Evolutionary conservation across 2,329 filamentous ascomycete species (phyloP), one percentile per base, ranked within the genome.

Genomic region (Drechslerella dactyloides): DNA sequence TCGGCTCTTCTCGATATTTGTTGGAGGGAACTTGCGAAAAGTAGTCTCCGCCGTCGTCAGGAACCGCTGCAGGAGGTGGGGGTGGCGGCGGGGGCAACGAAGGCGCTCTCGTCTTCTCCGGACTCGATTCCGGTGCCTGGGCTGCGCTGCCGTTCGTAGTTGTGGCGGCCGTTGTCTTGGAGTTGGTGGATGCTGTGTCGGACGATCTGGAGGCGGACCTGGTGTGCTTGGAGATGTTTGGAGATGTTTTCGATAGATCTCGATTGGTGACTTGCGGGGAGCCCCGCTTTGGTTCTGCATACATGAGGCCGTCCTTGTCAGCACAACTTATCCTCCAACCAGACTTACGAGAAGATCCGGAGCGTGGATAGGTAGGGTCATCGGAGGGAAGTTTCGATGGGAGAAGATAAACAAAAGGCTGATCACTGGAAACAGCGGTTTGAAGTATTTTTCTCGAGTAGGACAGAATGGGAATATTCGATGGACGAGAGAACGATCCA

Each of bases 1-100:
- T 97, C 70, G 92, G 92, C 82, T 97, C 94, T 79, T 90, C 85
- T 76, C 86, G 88, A 78, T 92, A 82, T 73, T 83, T 81, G 69
- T 80, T 82, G n/a, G 74, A 77, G 33, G 77, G 77, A 63, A 82
- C 81, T 56, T 80, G 78, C 52, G 75, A 80, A 74, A 81, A 82
- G 78, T 85, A 84, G 75, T 84, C 83, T 17, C 65, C 73, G 60
- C 79, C 79, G 53, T 81, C 81, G 52, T 82, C 81, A 70, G 77
- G 74, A 65, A 80, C 79, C 74, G 80, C 80, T 73, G 79, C 78
- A 55, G 78, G 77, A 42, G 82, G 82, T 74, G 81, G 82, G 33
- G 83, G 83, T 69, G 83, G 83, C 76, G 83, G 74, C 46, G 64
- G 82, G 79, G 83, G 78, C 80, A 87, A 80, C 80, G 83, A 40